A percentile compares a stretch with the other conserved stretches of the same genome.
phyloP scores from a whole-genome alignment of 2,329 filamentous ascomycete species.

The Blumeria graminis region DNA sequence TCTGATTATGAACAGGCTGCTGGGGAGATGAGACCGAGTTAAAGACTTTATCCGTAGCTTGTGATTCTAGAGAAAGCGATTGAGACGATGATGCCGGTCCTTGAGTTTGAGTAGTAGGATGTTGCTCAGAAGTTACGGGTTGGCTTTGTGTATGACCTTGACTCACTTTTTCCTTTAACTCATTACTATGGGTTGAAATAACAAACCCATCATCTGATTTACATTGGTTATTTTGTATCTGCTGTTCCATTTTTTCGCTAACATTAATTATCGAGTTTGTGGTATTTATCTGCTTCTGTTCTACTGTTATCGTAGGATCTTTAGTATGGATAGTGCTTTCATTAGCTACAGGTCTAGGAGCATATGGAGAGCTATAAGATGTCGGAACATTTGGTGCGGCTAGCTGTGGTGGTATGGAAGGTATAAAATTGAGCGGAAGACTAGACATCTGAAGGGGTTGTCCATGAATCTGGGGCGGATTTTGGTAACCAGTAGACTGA shows the following conservation, averaged over 20 bases:
- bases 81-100: slow-evolving; percentile 1
- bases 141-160: slow-evolving; percentile 3
- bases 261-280: not conserved
- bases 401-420: slow-evolving; percentile 9
- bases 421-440: slow-evolving; percentile 3
- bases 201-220: not conserved
- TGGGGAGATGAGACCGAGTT: slow-evolving; percentile 1
- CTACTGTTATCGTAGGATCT: not conserved
- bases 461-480: slow-evolving; percentile 4
- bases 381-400: slow-evolving; percentile 4
- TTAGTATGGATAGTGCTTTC: slow-evolving; percentile 3
- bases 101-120: not conserved
- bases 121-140: not conserved
- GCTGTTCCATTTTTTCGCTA: not conserved
- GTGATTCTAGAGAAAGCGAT: slow-evolving; percentile 1
- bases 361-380: slow-evolving; percentile 16
- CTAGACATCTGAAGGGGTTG: slow-evolving; percentile 3
- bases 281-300: not conserved
- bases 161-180: not conserved
- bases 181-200: not conserved
- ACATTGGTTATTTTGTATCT: not conserved
- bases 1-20: not conserved
- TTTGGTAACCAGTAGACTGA: slow-evolving; percentile 3
- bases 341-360: slow-evolving; percentile 9
- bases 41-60: not conserved